These are phyloP conservation scores for Ceratobasidium sp. DNA, from an alignment of 1,284 basidiomycete genomes.

Conservation along the genomic window DNA sequence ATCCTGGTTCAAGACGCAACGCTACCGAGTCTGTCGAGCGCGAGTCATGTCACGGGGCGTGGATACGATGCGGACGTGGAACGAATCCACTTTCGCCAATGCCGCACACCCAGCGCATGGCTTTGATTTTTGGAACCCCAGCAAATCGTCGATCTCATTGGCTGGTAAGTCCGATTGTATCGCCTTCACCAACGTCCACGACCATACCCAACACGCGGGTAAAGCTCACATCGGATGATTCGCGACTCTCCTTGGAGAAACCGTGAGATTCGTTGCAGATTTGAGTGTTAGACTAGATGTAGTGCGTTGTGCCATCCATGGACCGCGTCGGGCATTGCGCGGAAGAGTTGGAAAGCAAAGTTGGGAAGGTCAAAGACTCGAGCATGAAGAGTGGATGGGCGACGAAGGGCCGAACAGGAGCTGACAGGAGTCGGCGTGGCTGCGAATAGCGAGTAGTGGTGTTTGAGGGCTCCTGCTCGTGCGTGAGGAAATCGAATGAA, in stretches of 20 bases:
- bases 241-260: constrained; percentile 8
- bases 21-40: constrained; percentile 36
- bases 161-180: constrained; percentile 16
- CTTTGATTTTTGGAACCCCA: not conserved
- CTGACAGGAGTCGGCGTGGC: not conserved
- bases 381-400: constrained; percentile 1
- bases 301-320: constrained; percentile 12
- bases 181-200: not conserved
- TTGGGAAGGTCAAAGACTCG: not conserved
- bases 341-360: not conserved
- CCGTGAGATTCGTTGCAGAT: not conserved
- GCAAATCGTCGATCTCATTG: not conserved
- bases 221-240: not conserved
- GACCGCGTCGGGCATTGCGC: constrained; percentile 15
- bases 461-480: constrained; percentile 2
- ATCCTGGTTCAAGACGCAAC: constrained; percentile 40
- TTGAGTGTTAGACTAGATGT: not conserved
- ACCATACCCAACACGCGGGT: not conserved
- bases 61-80: constrained; percentile 40
- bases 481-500: not conserved
- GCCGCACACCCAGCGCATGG: not conserved
- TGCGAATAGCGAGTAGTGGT: constrained; percentile 35
- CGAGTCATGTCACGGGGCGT: constrained; percentile 35
- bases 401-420: not conserved
- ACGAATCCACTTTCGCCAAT: not conserved